Percentiles rank a stretch among this genome's conserved stretches.
Conservation (phyloP, 768 basidiomycete species). For the Auriscalpium microsporum region DNA sequence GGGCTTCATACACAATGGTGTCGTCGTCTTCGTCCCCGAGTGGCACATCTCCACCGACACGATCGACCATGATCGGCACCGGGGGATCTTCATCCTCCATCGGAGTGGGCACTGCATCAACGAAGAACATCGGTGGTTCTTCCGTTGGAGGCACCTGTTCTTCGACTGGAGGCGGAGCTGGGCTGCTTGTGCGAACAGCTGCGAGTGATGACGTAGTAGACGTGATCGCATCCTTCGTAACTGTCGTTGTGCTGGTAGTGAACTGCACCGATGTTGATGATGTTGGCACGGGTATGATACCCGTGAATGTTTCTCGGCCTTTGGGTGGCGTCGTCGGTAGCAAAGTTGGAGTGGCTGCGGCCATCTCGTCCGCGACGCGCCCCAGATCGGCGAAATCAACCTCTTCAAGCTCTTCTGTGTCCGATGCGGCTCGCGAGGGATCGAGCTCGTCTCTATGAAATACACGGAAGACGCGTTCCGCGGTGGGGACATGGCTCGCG, state of each 20-base stretch:
- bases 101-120: slow-evolving; percentile 20
- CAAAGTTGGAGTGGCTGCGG: slow-evolving; percentile 18
- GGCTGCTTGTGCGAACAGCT: too few species aligned
- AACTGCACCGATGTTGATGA: neutral
- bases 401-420: slow-evolving; percentile 20
- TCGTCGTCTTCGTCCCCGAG: slow-evolving; percentile 42
- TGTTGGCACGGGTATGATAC: too few species aligned
- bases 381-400: slow-evolving; percentile 61
- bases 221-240: slow-evolving; percentile 1
- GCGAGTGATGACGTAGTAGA: too few species aligned
- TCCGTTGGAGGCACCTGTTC: slow-evolving; percentile 21
- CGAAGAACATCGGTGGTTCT: slow-evolving; percentile 25
- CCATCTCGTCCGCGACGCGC: slow-evolving; percentile 35
- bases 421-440: slow-evolving; percentile 6
- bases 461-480: slow-evolving; percentile 54
- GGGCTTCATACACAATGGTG: slow-evolving; percentile 69
- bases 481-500: slow-evolving; percentile 56
- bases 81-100: neutral
- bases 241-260: neutral
- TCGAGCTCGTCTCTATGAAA: slow-evolving; percentile 36
- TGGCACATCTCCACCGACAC: slow-evolving; percentile 1
- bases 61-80: slow-evolving; percentile 1
- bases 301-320: neutral
- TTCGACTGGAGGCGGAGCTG: slow-evolving; percentile 12
- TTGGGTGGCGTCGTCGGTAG: neutral